These are phyloP conservation scores for Penicillium coffeae DNA, from an alignment of 495 filamentous ascomycete species.

Conservation along the genomic window DNA sequence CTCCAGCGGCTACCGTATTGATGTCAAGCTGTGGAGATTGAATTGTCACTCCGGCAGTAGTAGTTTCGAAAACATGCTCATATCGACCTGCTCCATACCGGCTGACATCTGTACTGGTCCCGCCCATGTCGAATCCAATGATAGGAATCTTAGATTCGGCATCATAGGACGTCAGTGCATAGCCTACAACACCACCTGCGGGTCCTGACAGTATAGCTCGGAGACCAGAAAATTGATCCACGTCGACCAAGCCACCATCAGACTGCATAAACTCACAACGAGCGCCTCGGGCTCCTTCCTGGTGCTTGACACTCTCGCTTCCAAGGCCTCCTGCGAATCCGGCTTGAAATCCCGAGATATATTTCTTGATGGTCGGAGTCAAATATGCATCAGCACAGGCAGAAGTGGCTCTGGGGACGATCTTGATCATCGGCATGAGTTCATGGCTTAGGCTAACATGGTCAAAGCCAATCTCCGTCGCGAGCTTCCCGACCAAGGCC, in stretches of 20 bases:
- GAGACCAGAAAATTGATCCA: constrained; percentile 46
- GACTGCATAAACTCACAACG: constrained; percentile 48
- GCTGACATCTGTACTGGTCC: constrained; percentile 87
- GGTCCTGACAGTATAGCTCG: constrained; percentile 53
- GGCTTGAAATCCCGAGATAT: constrained; percentile 75
- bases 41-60: constrained; percentile 84
- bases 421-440: constrained; percentile 76
- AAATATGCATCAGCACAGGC: constrained; percentile 91
- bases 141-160: constrained; percentile 73
- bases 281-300: constrained; percentile 41
- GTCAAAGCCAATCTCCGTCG: constrained; percentile 33
- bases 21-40: constrained; percentile 91
- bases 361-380: constrained; percentile 84
- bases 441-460: constrained; percentile 51
- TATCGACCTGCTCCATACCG: constrained; percentile 72
- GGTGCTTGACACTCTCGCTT: constrained; percentile 22
- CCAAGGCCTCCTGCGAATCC: constrained; percentile 48
- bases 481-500: constrained; percentile 20
- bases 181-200: constrained; percentile 72
- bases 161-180: constrained; percentile 84
- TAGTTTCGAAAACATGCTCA: constrained; percentile 93
- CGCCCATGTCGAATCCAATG: constrained; percentile 94
- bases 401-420: constrained; percentile 69
- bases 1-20: constrained; percentile 89
- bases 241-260: constrained; percentile 46